These are phyloP conservation scores for Solanum infundibuliforme DNA, from an alignment of 257 asterid species.

Conservation along the genomic window DNA sequence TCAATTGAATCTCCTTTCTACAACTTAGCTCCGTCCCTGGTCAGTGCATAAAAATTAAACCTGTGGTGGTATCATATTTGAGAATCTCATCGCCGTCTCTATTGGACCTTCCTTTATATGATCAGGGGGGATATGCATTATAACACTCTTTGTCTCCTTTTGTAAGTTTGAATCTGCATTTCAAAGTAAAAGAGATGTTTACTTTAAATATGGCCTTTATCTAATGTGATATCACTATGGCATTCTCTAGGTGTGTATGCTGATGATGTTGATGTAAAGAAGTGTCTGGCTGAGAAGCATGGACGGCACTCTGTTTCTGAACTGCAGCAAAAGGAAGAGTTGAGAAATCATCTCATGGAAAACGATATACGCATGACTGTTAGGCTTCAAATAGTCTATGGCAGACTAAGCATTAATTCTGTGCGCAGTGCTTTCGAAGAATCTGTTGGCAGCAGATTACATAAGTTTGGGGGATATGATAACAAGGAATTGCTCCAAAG, in stretches of 20 bases:
- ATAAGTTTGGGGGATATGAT: conserved; percentile 55
- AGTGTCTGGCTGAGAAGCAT: conserved; percentile 48
- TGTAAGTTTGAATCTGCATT: not conserved
- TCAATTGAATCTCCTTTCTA: not conserved
- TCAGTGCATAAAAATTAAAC: not conserved
- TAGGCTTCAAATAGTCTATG: conserved; percentile 85
- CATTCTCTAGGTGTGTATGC: conserved; percentile 66
- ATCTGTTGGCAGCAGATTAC: conserved; percentile 64
- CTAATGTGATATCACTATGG: not conserved
- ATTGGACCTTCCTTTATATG: not conserved
- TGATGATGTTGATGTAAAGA: conserved; percentile 51
- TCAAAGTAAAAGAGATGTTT: not conserved
- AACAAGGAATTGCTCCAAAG: conserved; percentile 63
- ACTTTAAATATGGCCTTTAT: not conserved
- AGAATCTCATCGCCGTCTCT: not conserved
- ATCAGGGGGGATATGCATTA: not conserved
- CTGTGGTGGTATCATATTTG: not conserved
- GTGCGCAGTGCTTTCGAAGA: conserved; percentile 78
- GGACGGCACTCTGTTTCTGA: conserved; percentile 24
- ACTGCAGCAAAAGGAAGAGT: conserved; percentile 31
- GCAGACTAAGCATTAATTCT: conserved; percentile 60
- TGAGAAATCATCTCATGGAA: conserved; percentile 54
- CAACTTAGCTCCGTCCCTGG: not conserved
- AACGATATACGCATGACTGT: conserved; percentile 17
- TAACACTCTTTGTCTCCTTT: not conserved